Base-by-base conservation (phyloP, 2,329 filamentous ascomycete species). In the Fusarium oxysporum region DNA sequence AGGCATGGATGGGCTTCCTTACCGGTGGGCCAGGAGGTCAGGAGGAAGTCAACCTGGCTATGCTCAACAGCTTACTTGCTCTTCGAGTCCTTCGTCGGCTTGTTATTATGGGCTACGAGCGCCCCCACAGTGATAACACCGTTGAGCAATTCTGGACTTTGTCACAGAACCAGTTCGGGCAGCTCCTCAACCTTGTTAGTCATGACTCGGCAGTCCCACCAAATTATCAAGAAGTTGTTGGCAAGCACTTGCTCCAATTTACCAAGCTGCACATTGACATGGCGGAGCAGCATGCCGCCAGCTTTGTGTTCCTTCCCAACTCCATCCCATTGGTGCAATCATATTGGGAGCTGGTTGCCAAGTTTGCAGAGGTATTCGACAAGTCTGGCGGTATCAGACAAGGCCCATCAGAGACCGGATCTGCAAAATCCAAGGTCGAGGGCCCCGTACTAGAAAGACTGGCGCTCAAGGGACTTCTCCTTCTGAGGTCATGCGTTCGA, bases 241-340 rank as follows among this genome's bases (percentile, higher is more conserved):
- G 93, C 73, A 97, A 95, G 79, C 95, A 98, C 79, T 85, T 97
- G 5, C 83, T 98, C 45, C 95, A 98, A 79, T 92, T 98, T 55
- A 92, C 95, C 7, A 99, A 98, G 82, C 85, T 99, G 6, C 96
- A 98, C 80, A 87, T 97, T 43, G 92, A 94, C 62, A 96, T 98
- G 92, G 91, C 94, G 3, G 90, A 90, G 55, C 84, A 86, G 9
- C 95, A 97, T 80, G 91, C 95, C 3, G 91, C 93, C 7, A 93
- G 94, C 61, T 98, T 98, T 81, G 91, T 92, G 2, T 86, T 94
- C 17, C 87, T 99, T 11, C 94, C 95, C 4, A 92, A 93, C 77
- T 95, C 94, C 5, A 84, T 97, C 21, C 86, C 91, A 21, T 88
- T 98, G 30, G 91, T 93, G 4, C 90, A 90, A 73, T 91, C 92